These are phyloP conservation scores for Isatis lusitanica DNA, from an alignment of 441 rosid species.

Conservation along the genomic window DNA sequence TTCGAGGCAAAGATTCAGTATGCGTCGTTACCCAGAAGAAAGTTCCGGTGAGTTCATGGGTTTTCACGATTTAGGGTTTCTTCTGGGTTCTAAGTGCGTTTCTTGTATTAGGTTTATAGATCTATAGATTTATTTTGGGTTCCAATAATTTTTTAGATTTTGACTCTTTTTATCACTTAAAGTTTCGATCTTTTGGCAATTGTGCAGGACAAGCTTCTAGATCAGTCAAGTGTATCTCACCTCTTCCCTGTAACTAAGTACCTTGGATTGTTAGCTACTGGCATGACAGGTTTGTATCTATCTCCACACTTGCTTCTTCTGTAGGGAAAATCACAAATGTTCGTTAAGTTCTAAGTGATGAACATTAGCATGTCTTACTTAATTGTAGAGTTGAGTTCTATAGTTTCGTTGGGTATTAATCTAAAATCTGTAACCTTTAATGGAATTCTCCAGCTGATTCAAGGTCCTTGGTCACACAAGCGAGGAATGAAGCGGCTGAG, in stretches of 20 bases:
- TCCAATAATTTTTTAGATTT: neutral
- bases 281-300: conserved; percentile 71
- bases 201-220: conserved; percentile 93
- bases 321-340: neutral
- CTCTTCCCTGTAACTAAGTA: conserved; percentile 86
- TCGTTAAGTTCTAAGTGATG: neutral
- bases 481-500: conserved; percentile 98
- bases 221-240: conserved; percentile 85
- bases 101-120: neutral
- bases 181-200: neutral
- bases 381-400: neutral
- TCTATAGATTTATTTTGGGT: conserved; percentile 5
- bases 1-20: conserved; percentile 88
- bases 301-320: neutral
- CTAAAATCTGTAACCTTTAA: neutral
- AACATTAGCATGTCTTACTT: neutral
- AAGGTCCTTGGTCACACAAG: conserved; percentile 95
- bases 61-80: neutral
- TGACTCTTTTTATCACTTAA: neutral
- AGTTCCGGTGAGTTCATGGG: conserved; percentile 70
- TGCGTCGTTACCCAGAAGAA: conserved; percentile 98
- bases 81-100: neutral
- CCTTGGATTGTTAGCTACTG: conserved; percentile 91
- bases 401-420: neutral
- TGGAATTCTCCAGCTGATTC: conserved; percentile 74